Evolutionary conservation across 1,284 basidiomycete species (phyloP).

Genomic region (Schizophyllum amplum): DNA sequence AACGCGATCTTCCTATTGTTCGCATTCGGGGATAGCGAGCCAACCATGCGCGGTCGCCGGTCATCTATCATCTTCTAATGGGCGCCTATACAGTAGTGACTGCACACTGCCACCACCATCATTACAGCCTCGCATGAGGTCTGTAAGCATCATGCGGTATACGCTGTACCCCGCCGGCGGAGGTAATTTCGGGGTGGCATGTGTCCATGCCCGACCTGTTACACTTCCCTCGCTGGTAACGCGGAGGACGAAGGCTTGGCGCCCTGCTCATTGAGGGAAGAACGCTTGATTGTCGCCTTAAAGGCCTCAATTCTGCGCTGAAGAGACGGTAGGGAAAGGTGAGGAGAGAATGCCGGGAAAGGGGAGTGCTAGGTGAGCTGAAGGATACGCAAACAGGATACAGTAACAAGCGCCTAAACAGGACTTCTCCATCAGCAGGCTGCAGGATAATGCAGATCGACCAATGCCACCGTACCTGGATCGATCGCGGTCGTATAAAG

Average conservation of each 20-base stretch:
- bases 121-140: too few species aligned
- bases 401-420: not conserved
- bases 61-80: not conserved
- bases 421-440: not conserved
- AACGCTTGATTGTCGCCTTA: too few species aligned
- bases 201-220: not conserved
- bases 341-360: not conserved
- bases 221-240: not conserved
- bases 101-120: not conserved
- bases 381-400: not conserved
- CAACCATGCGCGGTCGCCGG: too few species aligned
- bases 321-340: not conserved
- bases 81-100: not conserved
- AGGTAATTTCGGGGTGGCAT: not conserved
- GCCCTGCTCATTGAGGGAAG: not conserved
- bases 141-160: not conserved
- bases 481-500: not conserved
- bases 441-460: not conserved
- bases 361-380: not conserved
- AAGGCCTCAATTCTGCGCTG: not conserved
- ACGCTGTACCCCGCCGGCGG: not conserved
- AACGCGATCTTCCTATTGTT: not conserved
- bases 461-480: not conserved
- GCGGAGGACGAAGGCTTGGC: not conserved
- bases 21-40: not conserved